Evolutionary conservation across 2,329 filamentous ascomycete species (phyloP).

Genomic region (Fusarium coffeatum): DNA sequence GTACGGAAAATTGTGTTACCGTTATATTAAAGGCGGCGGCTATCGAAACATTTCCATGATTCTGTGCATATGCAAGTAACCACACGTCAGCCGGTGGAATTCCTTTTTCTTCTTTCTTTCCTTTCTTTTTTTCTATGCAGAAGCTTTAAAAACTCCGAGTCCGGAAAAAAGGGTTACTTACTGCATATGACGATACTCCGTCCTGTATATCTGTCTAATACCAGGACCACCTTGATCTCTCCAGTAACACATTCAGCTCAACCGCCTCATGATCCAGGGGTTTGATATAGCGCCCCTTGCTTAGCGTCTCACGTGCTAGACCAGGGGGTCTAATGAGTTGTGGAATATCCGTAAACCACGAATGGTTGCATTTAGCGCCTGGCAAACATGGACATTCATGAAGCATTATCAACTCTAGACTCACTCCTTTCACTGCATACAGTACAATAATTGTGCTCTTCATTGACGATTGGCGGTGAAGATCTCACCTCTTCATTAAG

Average conservation of each 20-base stretch:
- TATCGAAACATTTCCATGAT: constrained; percentile 28
- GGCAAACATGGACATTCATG: constrained; percentile 13
- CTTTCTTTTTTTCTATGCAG: not conserved
- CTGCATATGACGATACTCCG: not conserved
- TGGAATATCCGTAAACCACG: not conserved
- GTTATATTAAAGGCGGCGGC: constrained; percentile 25
- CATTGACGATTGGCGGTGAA: constrained; percentile 15
- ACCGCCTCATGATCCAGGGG: constrained; percentile 19
- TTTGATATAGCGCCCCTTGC: constrained; percentile 2
- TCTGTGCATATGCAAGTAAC: constrained; percentile 30
- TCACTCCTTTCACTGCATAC: constrained; percentile 4
- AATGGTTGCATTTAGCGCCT: constrained; percentile 6
- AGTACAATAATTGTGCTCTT: not conserved
- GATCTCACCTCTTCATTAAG: not conserved
- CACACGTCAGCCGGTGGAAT: not conserved
- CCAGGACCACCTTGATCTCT: constrained; percentile 10
- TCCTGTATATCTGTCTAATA: not conserved
- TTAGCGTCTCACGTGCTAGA: constrained; percentile 29
- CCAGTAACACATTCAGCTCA: constrained; percentile 17
- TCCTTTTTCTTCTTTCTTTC: not conserved
- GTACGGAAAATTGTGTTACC: constrained; percentile 12
- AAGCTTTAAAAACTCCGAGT: not conserved
- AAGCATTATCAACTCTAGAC: constrained; percentile 3
- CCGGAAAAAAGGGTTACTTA: not conserved
- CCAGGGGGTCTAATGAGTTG: constrained; percentile 13